phyloP scores from a whole-genome alignment of 257 asterid genomes.

The Fraxinus pennsylvanica region DNA sequence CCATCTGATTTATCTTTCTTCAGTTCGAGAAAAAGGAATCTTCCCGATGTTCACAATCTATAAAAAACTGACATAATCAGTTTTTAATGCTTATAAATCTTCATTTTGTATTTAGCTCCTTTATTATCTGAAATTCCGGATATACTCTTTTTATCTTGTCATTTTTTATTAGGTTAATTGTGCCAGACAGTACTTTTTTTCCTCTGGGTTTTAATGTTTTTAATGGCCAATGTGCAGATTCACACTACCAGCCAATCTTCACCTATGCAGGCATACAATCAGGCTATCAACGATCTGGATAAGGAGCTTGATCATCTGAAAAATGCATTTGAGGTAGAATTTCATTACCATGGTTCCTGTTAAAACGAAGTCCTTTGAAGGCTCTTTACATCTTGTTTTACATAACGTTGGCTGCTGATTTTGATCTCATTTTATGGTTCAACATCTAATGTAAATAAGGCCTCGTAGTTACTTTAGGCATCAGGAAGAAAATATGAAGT shows the following conservation, averaged over 20 bases:
- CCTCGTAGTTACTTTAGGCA: neutral
- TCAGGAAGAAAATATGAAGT: neutral
- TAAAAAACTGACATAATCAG: neutral
- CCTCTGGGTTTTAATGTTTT: constrained; percentile 17
- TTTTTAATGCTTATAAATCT: neutral
- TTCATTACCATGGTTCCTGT: neutral
- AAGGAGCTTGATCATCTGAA: constrained; percentile 89
- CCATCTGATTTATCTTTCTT: neutral
- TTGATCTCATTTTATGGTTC: neutral
- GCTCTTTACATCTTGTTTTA: neutral
- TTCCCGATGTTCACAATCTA: neutral
- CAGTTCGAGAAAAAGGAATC: neutral
- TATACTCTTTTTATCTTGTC: neutral
- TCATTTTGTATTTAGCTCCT: neutral
- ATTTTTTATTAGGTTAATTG: neutral
- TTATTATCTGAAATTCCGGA: neutral
- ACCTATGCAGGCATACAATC: constrained; percentile 98
- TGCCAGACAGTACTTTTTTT: neutral
- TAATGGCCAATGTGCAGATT: constrained; percentile 51
- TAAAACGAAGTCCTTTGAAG: neutral
- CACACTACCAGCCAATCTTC: constrained; percentile 96
- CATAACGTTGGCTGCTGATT: neutral
- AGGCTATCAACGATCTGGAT: constrained; percentile 93
- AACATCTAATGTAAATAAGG: neutral
- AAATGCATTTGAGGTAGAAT: constrained; percentile 73